Evolutionary conservation across 345 rosid genomes (phyloP).

Genomic region (Moringa oleifera): DNA sequence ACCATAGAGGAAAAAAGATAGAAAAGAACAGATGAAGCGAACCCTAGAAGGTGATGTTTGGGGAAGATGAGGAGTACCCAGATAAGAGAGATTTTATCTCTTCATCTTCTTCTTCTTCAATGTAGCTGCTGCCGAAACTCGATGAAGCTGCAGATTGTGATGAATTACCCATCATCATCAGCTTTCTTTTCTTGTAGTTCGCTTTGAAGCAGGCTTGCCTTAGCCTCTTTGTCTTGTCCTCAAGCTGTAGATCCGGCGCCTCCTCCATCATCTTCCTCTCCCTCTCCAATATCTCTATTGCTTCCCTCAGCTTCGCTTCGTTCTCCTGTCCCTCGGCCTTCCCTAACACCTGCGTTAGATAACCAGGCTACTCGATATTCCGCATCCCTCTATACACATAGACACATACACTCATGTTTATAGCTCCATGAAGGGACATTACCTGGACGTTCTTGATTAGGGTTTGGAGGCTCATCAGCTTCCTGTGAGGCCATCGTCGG

Average conservation of each 20-base stretch:
- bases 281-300: slow-evolving; percentile 47
- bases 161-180: not conserved
- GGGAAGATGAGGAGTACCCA: not conserved
- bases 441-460: slow-evolving; percentile 49
- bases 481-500: slow-evolving; percentile 65
- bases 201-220: slow-evolving; percentile 86
- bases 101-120: slow-evolving; percentile 5
- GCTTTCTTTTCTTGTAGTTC: slow-evolving; percentile 59
- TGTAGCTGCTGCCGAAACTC: not conserved
- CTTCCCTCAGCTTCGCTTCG: slow-evolving; percentile 27
- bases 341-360: slow-evolving; percentile 21
- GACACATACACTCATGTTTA: not conserved
- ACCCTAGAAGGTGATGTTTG: not conserved
- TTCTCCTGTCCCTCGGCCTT: slow-evolving; percentile 22
- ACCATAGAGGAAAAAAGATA: not conserved
- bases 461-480: slow-evolving; percentile 48
- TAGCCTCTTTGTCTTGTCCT: slow-evolving; percentile 52
- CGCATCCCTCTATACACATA: not conserved
- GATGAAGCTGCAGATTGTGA: not conserved
- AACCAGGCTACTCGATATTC: not conserved
- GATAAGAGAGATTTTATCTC: slow-evolving; percentile 5
- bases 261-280: slow-evolving; percentile 65
- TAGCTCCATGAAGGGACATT: not conserved
- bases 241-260: slow-evolving; percentile 48
- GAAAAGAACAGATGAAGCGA: too few species aligned